Conservation (phyloP, 2,329 filamentous ascomycete genomes). For the Colletotrichum siamense region DNA sequence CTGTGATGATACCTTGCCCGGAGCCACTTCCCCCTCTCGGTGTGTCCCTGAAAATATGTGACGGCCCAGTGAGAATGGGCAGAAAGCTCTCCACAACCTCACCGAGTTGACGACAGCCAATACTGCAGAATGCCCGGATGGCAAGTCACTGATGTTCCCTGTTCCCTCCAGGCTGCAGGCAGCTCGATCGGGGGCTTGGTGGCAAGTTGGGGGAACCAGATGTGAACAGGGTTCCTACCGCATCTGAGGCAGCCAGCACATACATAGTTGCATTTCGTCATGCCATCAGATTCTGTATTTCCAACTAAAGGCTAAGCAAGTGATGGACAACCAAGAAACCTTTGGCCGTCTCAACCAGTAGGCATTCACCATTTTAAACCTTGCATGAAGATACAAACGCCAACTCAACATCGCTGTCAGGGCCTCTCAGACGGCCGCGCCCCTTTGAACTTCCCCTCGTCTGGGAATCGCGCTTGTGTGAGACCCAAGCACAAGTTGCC, state of each 20-base stretch:
- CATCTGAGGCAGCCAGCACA: background rate
- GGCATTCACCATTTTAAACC: background rate
- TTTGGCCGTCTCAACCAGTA: background rate
- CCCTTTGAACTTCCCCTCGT: background rate
- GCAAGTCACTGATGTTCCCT: background rate
- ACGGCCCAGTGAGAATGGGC: conserved; percentile 8
- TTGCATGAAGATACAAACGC: conserved; percentile 3
- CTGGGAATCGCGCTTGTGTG: background rate
- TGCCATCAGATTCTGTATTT: conserved; percentile 1
- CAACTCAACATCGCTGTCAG: background rate
- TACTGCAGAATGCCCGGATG: background rate
- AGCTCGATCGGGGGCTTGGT: background rate
- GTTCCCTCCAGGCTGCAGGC: background rate
- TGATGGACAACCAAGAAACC: conserved; percentile 1
- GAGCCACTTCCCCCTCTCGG: background rate
- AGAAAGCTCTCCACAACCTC: conserved; percentile 12
- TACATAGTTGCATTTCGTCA: background rate
- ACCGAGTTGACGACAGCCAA: conserved; percentile 15
- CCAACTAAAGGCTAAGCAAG: background rate
- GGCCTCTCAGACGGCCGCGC: background rate
- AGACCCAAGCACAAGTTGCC: background rate
- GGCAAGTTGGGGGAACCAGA: background rate
- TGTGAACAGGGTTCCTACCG: background rate
- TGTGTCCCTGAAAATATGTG: background rate
- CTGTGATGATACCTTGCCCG: background rate